Evolutionary conservation across 768 basidiomycete genomes (phyloP), one percentile per base, ranked within the genome.

Genomic region (Boletellus emodensis): DNA sequence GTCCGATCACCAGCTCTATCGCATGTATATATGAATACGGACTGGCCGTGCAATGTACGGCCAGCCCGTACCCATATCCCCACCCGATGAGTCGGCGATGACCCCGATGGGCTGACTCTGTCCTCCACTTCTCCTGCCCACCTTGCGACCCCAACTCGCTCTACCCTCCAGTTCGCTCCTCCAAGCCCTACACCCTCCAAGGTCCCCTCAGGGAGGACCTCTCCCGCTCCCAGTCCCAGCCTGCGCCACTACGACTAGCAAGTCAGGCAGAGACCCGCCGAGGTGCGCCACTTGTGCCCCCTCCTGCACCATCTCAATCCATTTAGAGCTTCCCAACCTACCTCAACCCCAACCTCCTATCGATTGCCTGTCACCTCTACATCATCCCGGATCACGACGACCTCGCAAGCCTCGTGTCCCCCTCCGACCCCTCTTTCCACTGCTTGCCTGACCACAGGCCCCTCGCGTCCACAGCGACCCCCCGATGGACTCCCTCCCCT

Each of bases 401-500:
- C 22, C 9, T 30, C 30, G 30, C 30, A 7, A 30, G 30, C 30
- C 30, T 10, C 30, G 9, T 9, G 30, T 30, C 30, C 30, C 30
- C 30, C 9, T 22, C 26, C 20, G 26, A 24, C 5, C 5, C 37
- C 2, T 15, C 44, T 12, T 3, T 36, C 35, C 26, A 17, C 20
- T 30, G 14, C 37, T 14, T 47, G 26, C 6, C 38, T 2, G 46
- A 40, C 40, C 20, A 52, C 6, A n/a, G 39, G 37, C 30, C 30
- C 30, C 9, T 30, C 30, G 30, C 3, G 2, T 44, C 9, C 1
- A 0, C 8, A 44, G 56, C 1, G 59, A 56, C 15, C 67, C 67
- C 0, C 67, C 62, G 3, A 68, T 68, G 67, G 68, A 69, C 40
- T 68, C 57, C 6, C 36, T 70, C 13, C 66, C 66, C 0, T 67